These are phyloP conservation scores for Penicillium arizonense DNA, from an alignment of 495 filamentous ascomycete genomes.

Conservation along the genomic window DNA sequence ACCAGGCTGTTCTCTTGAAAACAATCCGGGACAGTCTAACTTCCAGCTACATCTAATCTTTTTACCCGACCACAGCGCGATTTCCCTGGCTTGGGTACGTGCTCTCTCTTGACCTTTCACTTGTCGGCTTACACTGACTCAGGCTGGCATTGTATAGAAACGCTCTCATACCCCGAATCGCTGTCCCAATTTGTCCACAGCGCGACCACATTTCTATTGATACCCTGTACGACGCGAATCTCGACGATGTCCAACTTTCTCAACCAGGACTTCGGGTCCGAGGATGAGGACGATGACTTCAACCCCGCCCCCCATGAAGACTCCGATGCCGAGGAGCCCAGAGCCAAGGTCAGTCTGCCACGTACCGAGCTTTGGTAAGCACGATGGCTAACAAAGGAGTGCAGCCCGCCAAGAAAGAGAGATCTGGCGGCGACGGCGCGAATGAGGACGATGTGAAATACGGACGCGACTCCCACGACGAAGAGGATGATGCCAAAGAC, in stretches of 20 bases:
- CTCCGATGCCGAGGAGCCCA: conserved; percentile 62
- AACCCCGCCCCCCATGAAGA: conserved; percentile 67
- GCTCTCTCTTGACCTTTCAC: neutral
- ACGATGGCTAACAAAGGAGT: conserved; percentile 17
- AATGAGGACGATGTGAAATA: conserved; percentile 45
- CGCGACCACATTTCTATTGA: neutral
- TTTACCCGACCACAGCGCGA: conserved; percentile 5
- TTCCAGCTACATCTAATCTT: neutral
- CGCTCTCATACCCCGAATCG: neutral
- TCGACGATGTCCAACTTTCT: conserved; percentile 52
- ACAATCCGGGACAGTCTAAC: neutral
- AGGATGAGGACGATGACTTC: conserved; percentile 81
- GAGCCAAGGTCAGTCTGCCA: conserved; percentile 39
- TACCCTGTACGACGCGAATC: neutral
- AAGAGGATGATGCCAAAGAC: conserved; percentile 42
- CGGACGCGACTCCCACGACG: conserved; percentile 50
- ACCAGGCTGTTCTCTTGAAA: neutral
- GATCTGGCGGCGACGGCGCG: conserved; percentile 47
- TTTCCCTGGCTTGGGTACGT: conserved; percentile 9
- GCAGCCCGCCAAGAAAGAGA: conserved; percentile 44
- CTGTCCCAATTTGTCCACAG: neutral
- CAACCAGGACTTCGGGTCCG: conserved; percentile 62
- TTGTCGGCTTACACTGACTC: neutral
- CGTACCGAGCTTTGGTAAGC: neutral
- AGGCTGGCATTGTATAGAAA: neutral